These are phyloP conservation scores for Penicillium simplicissimum DNA, from an alignment of 495 filamentous ascomycete genomes.

Conservation along the genomic window DNA sequence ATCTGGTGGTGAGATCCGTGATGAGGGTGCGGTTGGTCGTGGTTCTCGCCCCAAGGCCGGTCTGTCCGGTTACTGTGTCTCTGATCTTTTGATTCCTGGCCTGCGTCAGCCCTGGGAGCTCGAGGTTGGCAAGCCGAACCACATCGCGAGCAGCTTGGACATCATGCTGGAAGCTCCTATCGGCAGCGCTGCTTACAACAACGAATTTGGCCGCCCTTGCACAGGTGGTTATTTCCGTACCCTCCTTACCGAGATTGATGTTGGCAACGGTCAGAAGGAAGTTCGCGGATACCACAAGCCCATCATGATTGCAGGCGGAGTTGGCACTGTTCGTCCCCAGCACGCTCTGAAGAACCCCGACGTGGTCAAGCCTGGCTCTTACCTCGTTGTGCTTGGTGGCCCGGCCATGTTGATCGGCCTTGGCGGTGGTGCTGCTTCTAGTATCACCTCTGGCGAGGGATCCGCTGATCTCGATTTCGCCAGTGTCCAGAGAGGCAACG, in stretches of 20 bases:
- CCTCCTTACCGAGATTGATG: constrained; percentile 65
- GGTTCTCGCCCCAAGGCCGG: constrained; percentile 94
- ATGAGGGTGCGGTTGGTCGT: constrained; percentile 91
- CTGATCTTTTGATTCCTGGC: constrained; percentile 85
- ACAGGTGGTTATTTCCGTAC: constrained; percentile 90
- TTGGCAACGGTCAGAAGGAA: constrained; percentile 64
- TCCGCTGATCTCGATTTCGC: constrained; percentile 92
- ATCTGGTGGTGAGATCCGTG: constrained; percentile 91
- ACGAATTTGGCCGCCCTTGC: constrained; percentile 94
- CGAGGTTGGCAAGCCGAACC: constrained; percentile 83
- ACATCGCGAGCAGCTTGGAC: constrained; percentile 89
- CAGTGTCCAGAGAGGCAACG: constrained; percentile 89
- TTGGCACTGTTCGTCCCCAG: constrained; percentile 92
- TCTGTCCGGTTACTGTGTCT: constrained; percentile 89
- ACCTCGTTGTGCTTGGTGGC: constrained; percentile 89
- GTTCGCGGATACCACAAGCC: constrained; percentile 95
- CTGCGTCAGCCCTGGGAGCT: constrained; percentile 83
- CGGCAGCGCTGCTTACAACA: constrained; percentile 93
- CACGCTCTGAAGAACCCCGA: constrained; percentile 81
- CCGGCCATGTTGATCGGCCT: constrained; percentile 97
- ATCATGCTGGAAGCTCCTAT: constrained; percentile 98
- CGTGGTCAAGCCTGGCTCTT: constrained; percentile 77
- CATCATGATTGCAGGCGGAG: constrained; percentile 97
- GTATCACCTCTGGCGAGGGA: constrained; percentile 82
- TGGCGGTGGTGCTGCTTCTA: constrained; percentile 92